Percentiles rank a stretch among this genome's conserved stretches.
phyloP scores from a whole-genome alignment of 495 filamentous ascomycete species.

The Hapsidospora chrysogenum region DNA sequence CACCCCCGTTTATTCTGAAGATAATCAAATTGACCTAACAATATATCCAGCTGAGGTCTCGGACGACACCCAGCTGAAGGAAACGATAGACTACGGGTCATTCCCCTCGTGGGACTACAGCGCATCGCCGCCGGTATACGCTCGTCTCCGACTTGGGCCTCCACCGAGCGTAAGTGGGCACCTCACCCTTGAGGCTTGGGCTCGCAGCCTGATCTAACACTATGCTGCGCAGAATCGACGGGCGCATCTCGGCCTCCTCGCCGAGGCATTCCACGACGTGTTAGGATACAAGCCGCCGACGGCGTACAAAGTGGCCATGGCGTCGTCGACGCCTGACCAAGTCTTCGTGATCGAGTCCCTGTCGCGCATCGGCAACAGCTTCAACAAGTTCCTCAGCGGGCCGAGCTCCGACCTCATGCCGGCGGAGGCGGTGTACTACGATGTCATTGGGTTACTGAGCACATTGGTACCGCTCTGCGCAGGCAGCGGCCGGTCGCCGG shows the following conservation, averaged over 20 bases:
- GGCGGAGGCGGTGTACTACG: slow-evolving; percentile 8
- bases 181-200: slow-evolving; percentile 1
- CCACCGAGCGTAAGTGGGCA: slow-evolving; percentile 1
- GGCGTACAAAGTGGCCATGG: slow-evolving; percentile 19
- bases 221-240: slow-evolving; percentile 16
- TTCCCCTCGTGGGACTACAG: slow-evolving; percentile 5
- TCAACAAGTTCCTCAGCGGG: slow-evolving; percentile 13
- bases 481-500: neutral
- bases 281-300: slow-evolving; percentile 22
- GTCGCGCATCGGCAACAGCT: slow-evolving; percentile 12
- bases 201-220: neutral
- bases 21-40: neutral
- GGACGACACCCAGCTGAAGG: slow-evolving; percentile 1
- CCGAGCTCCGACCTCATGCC: slow-evolving; percentile 8
- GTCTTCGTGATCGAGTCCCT: slow-evolving; percentile 14
- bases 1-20: neutral
- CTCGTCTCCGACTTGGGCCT: neutral
- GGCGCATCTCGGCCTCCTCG: slow-evolving; percentile 20
- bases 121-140: neutral
- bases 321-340: slow-evolving; percentile 16
- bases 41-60: neutral
- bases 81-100: slow-evolving; percentile 6
- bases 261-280: slow-evolving; percentile 26
- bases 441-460: slow-evolving; percentile 4
- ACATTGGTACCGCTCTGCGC: neutral